These are phyloP conservation scores for Podospora pseudopauciseta DNA, from an alignment of 495 filamentous ascomycete genomes.

Conservation along the genomic window DNA sequence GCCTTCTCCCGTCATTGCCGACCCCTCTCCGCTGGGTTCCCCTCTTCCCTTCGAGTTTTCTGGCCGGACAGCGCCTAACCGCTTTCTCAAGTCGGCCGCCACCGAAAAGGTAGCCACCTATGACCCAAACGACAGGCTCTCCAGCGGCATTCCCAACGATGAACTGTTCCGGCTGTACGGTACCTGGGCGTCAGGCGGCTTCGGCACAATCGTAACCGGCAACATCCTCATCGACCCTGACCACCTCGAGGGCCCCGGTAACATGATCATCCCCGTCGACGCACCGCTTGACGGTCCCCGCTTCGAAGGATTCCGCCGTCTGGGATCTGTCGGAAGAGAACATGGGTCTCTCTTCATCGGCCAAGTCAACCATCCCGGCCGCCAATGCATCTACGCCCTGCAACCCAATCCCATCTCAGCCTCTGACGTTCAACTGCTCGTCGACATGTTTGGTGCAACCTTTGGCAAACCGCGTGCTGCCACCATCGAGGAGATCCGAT, in stretches of 20 bases:
- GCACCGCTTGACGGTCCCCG: slow-evolving; percentile 49
- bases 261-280: slow-evolving; percentile 52
- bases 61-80: slow-evolving; percentile 52
- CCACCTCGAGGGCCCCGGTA: slow-evolving; percentile 56
- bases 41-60: slow-evolving; percentile 58
- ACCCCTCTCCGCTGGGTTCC: slow-evolving; percentile 49
- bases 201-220: slow-evolving; percentile 58
- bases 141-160: slow-evolving; percentile 55
- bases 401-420: slow-evolving; percentile 57
- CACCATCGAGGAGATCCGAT: slow-evolving; percentile 47
- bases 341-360: slow-evolving; percentile 54
- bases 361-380: slow-evolving; percentile 62
- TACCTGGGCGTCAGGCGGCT: slow-evolving; percentile 56
- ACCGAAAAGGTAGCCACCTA: slow-evolving; percentile 58
- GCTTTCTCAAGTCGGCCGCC: slow-evolving; percentile 63
- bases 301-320: slow-evolving; percentile 55
- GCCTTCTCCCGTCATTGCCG: slow-evolving; percentile 5
- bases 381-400: slow-evolving; percentile 48
- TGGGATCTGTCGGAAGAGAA: slow-evolving; percentile 48
- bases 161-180: slow-evolving; percentile 57
- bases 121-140: slow-evolving; percentile 44
- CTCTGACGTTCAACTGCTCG: slow-evolving; percentile 55
- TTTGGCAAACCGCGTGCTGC: slow-evolving; percentile 37
- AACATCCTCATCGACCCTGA: slow-evolving; percentile 60
- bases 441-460: slow-evolving; percentile 14